Evolutionary conservation across 352 stramenopile species (phyloP), one percentile per base, ranked within the genome.

Genomic region (Globisporangium paroecandrum): DNA sequence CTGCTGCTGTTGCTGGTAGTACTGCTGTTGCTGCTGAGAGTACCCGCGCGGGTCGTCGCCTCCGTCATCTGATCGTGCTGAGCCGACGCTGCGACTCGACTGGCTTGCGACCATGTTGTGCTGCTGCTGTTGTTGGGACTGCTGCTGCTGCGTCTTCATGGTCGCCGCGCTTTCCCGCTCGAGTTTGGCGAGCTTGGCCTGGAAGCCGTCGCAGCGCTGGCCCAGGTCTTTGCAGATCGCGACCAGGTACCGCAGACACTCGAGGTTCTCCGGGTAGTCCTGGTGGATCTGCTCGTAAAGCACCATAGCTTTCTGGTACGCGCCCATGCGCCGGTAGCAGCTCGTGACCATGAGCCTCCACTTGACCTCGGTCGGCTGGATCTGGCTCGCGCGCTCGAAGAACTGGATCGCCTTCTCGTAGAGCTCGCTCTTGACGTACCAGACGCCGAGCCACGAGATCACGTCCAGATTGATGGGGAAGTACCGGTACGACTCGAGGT

Each of bases 401-500:
- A 98, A 99, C 57, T 96, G 81, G 57, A 99, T 98, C 10, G 93
- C 94, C 72, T 98, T 98, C 70, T 98, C 95, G 73, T 98, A 99
- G 71, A 99, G 82, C 69, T 99, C 95, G 41, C 90, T 94, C 75
- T 98, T 98, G 66, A 99, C 94, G 69, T 98, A 99, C 95, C 95
- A 98, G 20, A 98, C 91, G 20, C 94, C 96, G 49, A 99, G 89
- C 94, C 93, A 98, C 12, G 87, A 97, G 62, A 99, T 98, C 47
- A 98, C 94, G 71, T 99, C 95, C 27, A 99, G 77, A 74, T 99
- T 98, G 62, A 98, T 89, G 8, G 96, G 97, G 69, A 98, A 98
- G 66, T 97, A 93, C 38, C 95, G 77, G 64, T 98, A 98, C 60
- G 87, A 97, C 75, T 99, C 97, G 9, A 98, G 75, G 66, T 98